A percentile compares a stretch with the other conserved stretches of the same genome.
Conservation (phyloP, 495 filamentous ascomycete species). For the Annulohypoxylon bovei region DNA sequence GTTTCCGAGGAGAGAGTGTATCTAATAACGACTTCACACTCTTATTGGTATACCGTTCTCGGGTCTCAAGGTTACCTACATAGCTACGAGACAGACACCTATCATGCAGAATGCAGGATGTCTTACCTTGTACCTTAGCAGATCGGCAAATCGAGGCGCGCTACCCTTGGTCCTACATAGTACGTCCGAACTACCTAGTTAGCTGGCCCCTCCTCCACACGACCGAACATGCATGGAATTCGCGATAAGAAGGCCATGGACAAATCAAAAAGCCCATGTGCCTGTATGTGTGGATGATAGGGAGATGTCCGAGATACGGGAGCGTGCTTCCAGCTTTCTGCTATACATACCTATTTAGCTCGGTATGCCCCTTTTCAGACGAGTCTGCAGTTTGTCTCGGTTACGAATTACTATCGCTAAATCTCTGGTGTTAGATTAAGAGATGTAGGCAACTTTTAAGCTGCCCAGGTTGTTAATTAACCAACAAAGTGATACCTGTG, state of each 20-base stretch:
- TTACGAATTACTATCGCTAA: not conserved
- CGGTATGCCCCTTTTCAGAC: constrained; percentile 29
- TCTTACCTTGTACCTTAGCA: constrained; percentile 20
- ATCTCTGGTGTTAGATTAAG: not conserved
- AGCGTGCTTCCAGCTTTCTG: not conserved
- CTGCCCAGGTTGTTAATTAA: not conserved
- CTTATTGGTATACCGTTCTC: constrained; percentile 16
- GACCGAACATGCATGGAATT: constrained; percentile 21
- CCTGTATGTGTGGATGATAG: constrained; percentile 34
- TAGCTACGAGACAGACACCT: constrained; percentile 13
- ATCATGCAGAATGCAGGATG: constrained; percentile 25
- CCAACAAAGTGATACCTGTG: not conserved
- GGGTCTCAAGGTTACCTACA: constrained; percentile 2
- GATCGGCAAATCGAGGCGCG: constrained; percentile 38
- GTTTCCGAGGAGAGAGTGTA: not conserved
- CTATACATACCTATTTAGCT: constrained; percentile 1
- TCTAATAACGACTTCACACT: not conserved
- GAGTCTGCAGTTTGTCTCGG: not conserved
- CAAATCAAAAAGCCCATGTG: constrained; percentile 43
- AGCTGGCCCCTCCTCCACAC: constrained; percentile 25
- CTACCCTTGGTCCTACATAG: constrained; percentile 17
- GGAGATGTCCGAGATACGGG: not conserved
- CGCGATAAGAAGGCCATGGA: constrained; percentile 36
- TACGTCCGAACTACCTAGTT: not conserved
- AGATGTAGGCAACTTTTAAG: not conserved